A percentile compares a stretch with the other conserved stretches of the same genome.
Evolutionary conservation across 345 rosid species (phyloP).

Genomic region (Boechera stricta): DNA sequence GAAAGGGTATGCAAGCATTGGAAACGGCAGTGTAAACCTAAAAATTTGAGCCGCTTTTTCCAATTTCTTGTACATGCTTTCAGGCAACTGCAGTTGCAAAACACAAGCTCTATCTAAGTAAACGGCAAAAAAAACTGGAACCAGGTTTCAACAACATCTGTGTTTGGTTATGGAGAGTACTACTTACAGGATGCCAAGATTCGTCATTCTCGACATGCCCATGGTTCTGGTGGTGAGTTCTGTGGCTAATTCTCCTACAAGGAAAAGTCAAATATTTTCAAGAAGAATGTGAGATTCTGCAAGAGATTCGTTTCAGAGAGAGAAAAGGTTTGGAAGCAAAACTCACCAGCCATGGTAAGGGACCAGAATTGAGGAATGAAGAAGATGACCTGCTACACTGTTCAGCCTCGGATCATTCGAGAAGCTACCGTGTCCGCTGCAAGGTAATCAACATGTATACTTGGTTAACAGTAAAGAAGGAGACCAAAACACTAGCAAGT

Average conservation of each 20-base stretch:
- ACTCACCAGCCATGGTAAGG: conserved; percentile 95
- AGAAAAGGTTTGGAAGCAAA: neutral
- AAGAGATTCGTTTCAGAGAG: neutral
- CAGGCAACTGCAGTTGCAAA: conserved; percentile 54
- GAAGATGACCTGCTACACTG: conserved; percentile 75
- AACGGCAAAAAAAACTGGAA: neutral
- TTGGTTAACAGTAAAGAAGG: neutral
- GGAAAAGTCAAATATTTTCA: conserved; percentile 2
- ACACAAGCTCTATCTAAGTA: neutral
- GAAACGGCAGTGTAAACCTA: conserved; percentile 77
- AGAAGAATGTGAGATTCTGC: neutral
- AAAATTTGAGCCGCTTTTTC: conserved; percentile 42
- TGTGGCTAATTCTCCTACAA: conserved; percentile 90
- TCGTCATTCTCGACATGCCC: conserved; percentile 91
- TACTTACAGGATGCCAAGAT: conserved; percentile 80
- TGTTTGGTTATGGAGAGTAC: conserved; percentile 4
- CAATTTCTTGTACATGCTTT: conserved; percentile 63
- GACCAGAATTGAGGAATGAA: conserved; percentile 85
- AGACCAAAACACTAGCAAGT: conserved; percentile 17
- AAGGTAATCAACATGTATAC: conserved; percentile 3
- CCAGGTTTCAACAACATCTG: neutral
- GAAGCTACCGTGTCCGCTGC: conserved; percentile 93
- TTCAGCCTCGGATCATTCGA: conserved; percentile 67
- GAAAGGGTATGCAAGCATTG: conserved; percentile 79
- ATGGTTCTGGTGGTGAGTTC: conserved; percentile 94